Conservation (phyloP, 106 monocot species). For the Xerophyta viscosa region DNA sequence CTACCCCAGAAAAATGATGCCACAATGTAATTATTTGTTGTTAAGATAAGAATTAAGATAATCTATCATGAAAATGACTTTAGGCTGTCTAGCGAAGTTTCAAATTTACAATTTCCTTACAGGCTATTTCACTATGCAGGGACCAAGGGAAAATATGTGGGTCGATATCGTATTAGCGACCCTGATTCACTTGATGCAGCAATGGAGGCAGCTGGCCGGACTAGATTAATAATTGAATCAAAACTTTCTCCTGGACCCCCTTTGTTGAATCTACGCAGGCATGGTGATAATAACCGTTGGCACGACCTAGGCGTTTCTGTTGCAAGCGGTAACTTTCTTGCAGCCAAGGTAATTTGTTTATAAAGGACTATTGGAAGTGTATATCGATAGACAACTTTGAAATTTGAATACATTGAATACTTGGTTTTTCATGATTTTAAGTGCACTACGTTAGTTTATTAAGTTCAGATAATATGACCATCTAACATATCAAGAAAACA, state of each 20-base stretch:
- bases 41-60: too few species aligned
- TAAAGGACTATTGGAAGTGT: too few species aligned
- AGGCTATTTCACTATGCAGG: conserved; percentile 15
- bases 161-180: conserved; percentile 79
- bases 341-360: conserved; percentile 62
- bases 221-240: conserved; percentile 72
- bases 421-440: too few species aligned
- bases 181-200: conserved; percentile 67
- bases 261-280: conserved; percentile 68
- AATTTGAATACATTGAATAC: too few species aligned
- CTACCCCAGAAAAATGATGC: too few species aligned
- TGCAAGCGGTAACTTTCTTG: conserved; percentile 88
- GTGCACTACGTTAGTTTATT: too few species aligned
- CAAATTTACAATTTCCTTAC: neutral
- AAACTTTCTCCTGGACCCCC: conserved; percentile 96
- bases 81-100: neutral
- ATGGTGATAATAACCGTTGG: conserved; percentile 91
- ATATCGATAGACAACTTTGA: too few species aligned
- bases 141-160: conserved; percentile 55
- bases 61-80: neutral
- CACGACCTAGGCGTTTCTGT: conserved; percentile 82
- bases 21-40: too few species aligned
- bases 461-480: too few species aligned
- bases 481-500: too few species aligned
- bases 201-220: conserved; percentile 78